phyloP scores from a whole-genome alignment of 23 red algal species.

The Gracilaria domingensis region DNA sequence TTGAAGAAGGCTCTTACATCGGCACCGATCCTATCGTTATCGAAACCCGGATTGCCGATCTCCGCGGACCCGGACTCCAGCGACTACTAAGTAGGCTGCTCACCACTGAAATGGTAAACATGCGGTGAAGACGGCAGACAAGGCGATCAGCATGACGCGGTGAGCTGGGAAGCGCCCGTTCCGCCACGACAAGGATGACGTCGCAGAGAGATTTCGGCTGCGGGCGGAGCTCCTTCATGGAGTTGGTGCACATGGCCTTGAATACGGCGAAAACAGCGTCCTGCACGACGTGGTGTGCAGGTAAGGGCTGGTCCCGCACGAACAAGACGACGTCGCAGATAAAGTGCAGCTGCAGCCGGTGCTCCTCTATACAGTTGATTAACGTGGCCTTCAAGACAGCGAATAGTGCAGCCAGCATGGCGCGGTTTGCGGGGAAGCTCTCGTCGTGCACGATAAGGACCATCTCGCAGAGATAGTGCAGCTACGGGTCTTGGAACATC shows the following conservation, averaged over 20 bases:
- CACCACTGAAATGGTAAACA: conserved; percentile 72
- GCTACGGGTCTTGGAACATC: conserved; percentile 55
- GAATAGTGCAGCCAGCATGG: conserved; percentile 64
- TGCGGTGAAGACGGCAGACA: conserved; percentile 58
- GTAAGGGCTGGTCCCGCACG: conserved; percentile 19
- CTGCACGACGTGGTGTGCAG: too few species aligned
- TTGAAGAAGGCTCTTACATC: conserved; percentile 11
- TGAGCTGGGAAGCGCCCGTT: conserved; percentile 53
- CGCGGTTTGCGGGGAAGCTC: conserved; percentile 56
- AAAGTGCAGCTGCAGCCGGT: neutral
- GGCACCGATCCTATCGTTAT: neutral
- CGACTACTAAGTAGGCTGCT: conserved; percentile 39
- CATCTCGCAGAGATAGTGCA: conserved; percentile 64
- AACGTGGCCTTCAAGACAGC: conserved; percentile 75
- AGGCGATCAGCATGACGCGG: conserved; percentile 65
- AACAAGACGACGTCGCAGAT: conserved; percentile 40
- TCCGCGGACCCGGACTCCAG: conserved; percentile 1
- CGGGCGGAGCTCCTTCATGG: too few species aligned
- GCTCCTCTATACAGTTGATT: conserved; percentile 57
- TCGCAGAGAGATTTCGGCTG: too few species aligned
- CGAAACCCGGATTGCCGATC: neutral
- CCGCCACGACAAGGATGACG: too few species aligned
- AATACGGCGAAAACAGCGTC: too few species aligned
- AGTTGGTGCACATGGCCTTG: too few species aligned
- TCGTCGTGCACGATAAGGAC: conserved; percentile 53